phyloP scores from a whole-genome alignment of 2,329 filamentous ascomycete species.

The Zymoseptoria brevis region DNA sequence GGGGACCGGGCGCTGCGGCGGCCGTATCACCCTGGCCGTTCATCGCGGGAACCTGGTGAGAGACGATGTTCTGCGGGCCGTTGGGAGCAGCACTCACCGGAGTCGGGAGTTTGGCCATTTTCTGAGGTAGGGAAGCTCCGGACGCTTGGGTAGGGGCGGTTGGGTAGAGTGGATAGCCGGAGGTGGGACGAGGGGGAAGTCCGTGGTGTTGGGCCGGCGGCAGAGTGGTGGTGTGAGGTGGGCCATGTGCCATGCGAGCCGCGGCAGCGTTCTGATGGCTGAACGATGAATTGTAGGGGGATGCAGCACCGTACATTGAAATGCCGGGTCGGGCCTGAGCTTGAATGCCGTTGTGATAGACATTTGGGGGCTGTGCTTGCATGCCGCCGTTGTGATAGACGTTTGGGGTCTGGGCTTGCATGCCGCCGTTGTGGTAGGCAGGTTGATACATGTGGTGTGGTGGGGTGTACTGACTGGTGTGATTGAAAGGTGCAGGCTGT shows the following conservation, averaged over 20 bases:
- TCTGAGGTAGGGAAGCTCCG: background rate
- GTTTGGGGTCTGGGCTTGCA: background rate
- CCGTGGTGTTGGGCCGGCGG: background rate
- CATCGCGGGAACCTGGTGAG: too few relatives aligned
- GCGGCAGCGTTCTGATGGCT: background rate
- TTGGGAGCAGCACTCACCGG: background rate
- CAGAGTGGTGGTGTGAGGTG: background rate
- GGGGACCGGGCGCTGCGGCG: background rate
- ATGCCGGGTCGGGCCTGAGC: background rate
- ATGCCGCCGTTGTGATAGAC: too few relatives aligned
- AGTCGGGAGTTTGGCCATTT: background rate
- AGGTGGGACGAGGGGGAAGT: background rate
- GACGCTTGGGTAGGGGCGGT: background rate
- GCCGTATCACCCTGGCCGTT: background rate
- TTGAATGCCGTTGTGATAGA: background rate
- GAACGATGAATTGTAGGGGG: background rate
- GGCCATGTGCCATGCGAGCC: background rate
- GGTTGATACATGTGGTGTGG: background rate
- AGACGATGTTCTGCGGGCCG: too few relatives aligned
- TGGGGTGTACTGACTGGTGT: background rate
- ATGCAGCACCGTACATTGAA: background rate
- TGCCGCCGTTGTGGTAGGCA: background rate
- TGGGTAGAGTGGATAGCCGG: background rate
- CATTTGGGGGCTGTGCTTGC: too few relatives aligned
- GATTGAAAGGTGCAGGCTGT: background rate